Evolutionary conservation across 169 alveolate species (phyloP).

Genomic region (Amoebophrya sp.): DNA sequence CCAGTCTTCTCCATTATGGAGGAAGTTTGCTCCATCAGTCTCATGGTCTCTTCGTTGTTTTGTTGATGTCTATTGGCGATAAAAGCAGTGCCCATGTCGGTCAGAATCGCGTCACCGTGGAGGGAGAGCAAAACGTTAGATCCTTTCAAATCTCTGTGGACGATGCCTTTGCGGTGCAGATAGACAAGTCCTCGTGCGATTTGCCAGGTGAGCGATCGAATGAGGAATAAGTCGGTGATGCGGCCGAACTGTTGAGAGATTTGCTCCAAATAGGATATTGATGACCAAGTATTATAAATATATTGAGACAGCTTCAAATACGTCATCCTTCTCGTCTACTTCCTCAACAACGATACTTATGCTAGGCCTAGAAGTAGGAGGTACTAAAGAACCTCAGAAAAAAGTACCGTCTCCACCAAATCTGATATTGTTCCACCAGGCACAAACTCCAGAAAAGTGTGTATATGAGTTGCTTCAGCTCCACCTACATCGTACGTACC

Average conservation of each 20-base stretch:
- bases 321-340: too few species aligned
- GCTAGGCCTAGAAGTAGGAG: too few species aligned
- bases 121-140: neutral
- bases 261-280: too few species aligned
- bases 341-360: too few species aligned
- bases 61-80: too few species aligned
- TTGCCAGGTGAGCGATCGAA: neutral
- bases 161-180: neutral
- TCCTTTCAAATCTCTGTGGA: neutral
- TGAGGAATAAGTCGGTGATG: neutral
- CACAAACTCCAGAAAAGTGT: neutral
- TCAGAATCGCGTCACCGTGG: neutral
- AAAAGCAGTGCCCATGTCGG: constrained; percentile 2
- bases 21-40: too few species aligned
- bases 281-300: too few species aligned
- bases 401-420: neutral
- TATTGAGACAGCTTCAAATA: too few species aligned
- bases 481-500: too few species aligned
- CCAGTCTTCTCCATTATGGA: neutral
- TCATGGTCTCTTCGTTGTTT: too few species aligned
- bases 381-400: too few species aligned
- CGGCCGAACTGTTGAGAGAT: too few species aligned
- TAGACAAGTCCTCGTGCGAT: neutral
- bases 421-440: neutral
- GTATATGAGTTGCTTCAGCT: neutral